Conservation (phyloP, 73 alveolate species). For the Effrenium voratum region DNA sequence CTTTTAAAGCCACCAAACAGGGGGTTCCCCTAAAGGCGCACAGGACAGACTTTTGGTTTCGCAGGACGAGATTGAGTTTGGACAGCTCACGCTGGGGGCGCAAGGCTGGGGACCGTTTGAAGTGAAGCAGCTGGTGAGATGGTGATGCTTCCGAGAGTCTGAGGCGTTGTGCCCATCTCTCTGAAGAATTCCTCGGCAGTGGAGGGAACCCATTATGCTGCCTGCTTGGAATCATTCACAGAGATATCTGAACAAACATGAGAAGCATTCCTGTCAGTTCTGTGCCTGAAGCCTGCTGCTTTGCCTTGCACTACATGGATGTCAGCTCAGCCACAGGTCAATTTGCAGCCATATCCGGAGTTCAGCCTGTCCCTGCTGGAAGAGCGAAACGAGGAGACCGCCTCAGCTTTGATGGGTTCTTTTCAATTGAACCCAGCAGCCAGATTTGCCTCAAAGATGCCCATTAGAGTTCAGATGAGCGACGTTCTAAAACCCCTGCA, state of each 20-base stretch:
- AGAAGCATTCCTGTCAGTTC: too few species aligned
- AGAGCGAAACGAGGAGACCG: slow-evolving; percentile 50
- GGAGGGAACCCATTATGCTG: slow-evolving; percentile 97
- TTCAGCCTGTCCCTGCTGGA: slow-evolving; percentile 94
- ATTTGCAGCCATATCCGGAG: slow-evolving; percentile 98
- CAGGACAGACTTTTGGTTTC: not conserved
- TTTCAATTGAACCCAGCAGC: too few species aligned
- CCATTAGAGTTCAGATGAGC: too few species aligned
- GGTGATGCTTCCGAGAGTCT: not conserved
- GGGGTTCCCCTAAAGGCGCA: not conserved
- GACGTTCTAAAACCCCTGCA: too few species aligned
- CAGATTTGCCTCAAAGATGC: too few species aligned
- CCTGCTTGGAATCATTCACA: not conserved
- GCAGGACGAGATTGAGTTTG: slow-evolving; percentile 97
- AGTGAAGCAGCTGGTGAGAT: not conserved
- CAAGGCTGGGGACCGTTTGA: not conserved
- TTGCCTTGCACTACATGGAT: not conserved
- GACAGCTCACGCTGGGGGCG: slow-evolving; percentile 96
- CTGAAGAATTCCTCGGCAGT: slow-evolving; percentile 93
- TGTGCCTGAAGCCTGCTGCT: not conserved
- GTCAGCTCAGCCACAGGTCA: slow-evolving; percentile 75
- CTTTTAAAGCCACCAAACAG: too few species aligned
- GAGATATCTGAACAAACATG: not conserved
- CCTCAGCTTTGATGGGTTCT: too few species aligned
- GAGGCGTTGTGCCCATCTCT: slow-evolving; percentile 83